Conservation (phyloP, 1,284 basidiomycete genomes). For the Leccinum idahoense region DNA sequence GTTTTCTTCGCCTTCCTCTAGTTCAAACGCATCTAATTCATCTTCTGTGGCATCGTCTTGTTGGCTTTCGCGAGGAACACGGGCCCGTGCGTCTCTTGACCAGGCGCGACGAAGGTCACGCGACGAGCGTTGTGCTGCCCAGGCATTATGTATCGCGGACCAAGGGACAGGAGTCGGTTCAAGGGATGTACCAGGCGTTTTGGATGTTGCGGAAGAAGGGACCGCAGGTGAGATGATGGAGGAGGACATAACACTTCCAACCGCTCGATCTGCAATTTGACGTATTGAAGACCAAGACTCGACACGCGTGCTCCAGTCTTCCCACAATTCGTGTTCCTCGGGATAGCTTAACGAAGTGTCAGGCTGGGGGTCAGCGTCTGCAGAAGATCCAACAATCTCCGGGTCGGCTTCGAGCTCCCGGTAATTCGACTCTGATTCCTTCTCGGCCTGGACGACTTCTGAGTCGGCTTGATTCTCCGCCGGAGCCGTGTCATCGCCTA, state of each 20-base stretch:
- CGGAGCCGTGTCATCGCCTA: constrained; percentile 5
- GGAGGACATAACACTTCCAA: constrained; percentile 58
- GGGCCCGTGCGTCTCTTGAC: constrained; percentile 50
- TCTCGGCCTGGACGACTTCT: constrained; percentile 4
- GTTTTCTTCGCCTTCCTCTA: constrained; percentile 34
- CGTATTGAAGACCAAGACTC: constrained; percentile 65
- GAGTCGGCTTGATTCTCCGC: constrained; percentile 15
- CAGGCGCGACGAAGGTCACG: constrained; percentile 55
- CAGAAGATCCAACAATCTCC: constrained; percentile 15
- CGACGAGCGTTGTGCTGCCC: constrained; percentile 50
- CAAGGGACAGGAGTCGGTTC: constrained; percentile 60
- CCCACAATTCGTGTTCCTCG: constrained; percentile 52
- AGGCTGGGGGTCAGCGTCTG: constrained; percentile 7
- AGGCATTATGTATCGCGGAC: constrained; percentile 57
- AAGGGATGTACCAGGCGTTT: constrained; percentile 35
- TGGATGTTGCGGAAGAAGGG: constrained; percentile 11
- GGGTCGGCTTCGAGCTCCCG: constrained; percentile 17
- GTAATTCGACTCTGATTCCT: constrained; percentile 3
- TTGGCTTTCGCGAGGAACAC: constrained; percentile 33
- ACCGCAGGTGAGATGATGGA: constrained; percentile 18
- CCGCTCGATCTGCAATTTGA: constrained; percentile 66
- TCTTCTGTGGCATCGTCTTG: constrained; percentile 40
- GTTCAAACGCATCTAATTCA: constrained; percentile 28
- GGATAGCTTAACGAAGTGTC: constrained; percentile 11
- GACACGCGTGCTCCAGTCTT: constrained; percentile 65